These are phyloP conservation scores for Terana coerulea DNA, from an alignment of 768 basidiomycete species.

Conservation along the genomic window DNA sequence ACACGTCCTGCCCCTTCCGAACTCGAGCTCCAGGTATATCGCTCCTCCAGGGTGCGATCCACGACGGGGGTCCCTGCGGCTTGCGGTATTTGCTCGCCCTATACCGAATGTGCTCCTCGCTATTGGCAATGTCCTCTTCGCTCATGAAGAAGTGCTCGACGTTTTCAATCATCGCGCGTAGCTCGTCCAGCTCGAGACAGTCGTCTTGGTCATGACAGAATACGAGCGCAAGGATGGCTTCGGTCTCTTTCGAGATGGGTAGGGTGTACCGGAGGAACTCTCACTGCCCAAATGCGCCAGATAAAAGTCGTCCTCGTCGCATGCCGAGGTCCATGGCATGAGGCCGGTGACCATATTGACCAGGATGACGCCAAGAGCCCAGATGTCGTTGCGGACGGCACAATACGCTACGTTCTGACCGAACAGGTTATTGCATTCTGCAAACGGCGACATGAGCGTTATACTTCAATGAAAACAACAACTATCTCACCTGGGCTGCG, in stretches of 20 bases:
- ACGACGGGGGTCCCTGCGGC: neutral
- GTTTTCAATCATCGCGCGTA: slow-evolving; percentile 1
- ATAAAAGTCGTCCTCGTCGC: slow-evolving; percentile 11
- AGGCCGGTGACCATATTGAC: slow-evolving; percentile 45
- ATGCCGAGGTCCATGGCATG: slow-evolving; percentile 47
- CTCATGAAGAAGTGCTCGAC: slow-evolving; percentile 13
- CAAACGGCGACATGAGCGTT: neutral
- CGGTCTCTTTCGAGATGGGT: slow-evolving; percentile 13
- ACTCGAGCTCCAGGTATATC: too few species aligned
- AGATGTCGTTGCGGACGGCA: slow-evolving; percentile 28
- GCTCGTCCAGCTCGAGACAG: slow-evolving; percentile 1
- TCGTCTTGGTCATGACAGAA: neutral
- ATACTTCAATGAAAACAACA: neutral
- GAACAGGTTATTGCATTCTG: slow-evolving; percentile 1
- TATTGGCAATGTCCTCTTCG: slow-evolving; percentile 7
- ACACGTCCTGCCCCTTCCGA: too few species aligned
- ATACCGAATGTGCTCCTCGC: neutral
- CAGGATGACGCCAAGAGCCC: slow-evolving; percentile 39
- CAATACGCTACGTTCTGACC: slow-evolving; percentile 14
- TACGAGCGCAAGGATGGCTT: slow-evolving; percentile 8
- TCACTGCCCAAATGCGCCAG: slow-evolving; percentile 2
- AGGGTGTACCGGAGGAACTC: slow-evolving; percentile 8
- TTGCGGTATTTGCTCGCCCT: neutral
- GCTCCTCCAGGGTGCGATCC: too few species aligned
- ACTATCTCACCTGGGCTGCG: slow-evolving; percentile 22